A percentile compares a stretch with the other conserved stretches of the same genome.
Conservation (phyloP, 441 rosid genomes). For the Pelargonium myrrhifolium region DNA sequence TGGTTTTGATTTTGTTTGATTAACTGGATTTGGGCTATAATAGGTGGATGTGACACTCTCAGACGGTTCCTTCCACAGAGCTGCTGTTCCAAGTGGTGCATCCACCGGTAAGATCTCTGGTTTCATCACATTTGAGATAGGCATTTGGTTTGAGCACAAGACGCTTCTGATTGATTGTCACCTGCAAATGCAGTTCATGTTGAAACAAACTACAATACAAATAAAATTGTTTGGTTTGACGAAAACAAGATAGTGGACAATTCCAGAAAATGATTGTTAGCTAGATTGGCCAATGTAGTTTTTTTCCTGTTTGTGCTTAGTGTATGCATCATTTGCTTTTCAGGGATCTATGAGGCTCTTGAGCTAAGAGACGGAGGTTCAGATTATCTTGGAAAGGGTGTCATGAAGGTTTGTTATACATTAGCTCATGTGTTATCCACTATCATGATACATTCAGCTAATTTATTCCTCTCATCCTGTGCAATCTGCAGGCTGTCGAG, state of each 20-base stretch:
- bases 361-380: constrained; percentile 93
- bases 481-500: constrained; percentile 56
- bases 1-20: background rate
- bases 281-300: background rate
- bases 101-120: constrained; percentile 59
- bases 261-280: background rate
- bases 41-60: constrained; percentile 49
- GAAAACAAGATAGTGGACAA: too few species aligned
- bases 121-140: background rate
- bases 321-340: background rate
- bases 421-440: background rate
- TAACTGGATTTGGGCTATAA: background rate
- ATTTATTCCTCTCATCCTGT: background rate
- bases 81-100: constrained; percentile 91
- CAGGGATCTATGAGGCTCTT: constrained; percentile 92
- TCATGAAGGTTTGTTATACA: constrained; percentile 44
- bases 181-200: too few species aligned
- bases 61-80: constrained; percentile 43
- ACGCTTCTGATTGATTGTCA: background rate
- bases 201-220: too few species aligned
- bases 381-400: constrained; percentile 94
- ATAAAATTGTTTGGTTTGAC: too few species aligned
- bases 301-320: background rate
- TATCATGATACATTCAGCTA: background rate
- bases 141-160: background rate